A percentile compares a stretch with the other conserved stretches of the same genome.
Evolutionary conservation across 768 basidiomycete genomes (phyloP).

Genomic region (Auricularia heimuer): DNA sequence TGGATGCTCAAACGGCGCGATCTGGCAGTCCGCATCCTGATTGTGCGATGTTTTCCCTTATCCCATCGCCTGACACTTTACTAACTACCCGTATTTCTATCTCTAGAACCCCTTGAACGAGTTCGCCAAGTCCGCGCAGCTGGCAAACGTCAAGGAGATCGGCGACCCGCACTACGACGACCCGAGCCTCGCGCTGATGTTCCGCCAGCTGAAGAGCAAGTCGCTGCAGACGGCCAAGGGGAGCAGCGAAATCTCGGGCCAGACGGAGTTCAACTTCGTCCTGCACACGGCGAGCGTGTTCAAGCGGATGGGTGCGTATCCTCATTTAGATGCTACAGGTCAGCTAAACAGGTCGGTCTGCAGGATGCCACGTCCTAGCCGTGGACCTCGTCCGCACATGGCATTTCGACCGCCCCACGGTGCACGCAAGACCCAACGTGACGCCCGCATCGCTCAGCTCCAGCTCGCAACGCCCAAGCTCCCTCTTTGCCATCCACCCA

Average conservation of each 20-base stretch:
- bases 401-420: slow-evolving; percentile 79
- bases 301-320: slow-evolving; percentile 76
- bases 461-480: slow-evolving; percentile 13
- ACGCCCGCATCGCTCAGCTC: background rate
- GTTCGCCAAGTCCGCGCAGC: slow-evolving; percentile 47
- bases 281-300: slow-evolving; percentile 90
- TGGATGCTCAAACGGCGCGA: slow-evolving; percentile 87
- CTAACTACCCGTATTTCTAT: background rate
- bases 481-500: slow-evolving; percentile 40
- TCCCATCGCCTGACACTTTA: background rate
- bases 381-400: slow-evolving; percentile 83
- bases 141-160: slow-evolving; percentile 45
- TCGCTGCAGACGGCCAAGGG: slow-evolving; percentile 91
- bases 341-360: background rate
- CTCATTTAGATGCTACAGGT: background rate
- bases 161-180: slow-evolving; percentile 89
- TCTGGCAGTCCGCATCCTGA: slow-evolving; percentile 77
- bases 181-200: slow-evolving; percentile 82
- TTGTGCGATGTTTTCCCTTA: slow-evolving; percentile 43
- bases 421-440: slow-evolving; percentile 7
- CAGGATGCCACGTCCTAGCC: slow-evolving; percentile 90
- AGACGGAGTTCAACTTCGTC: slow-evolving; percentile 90
- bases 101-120: slow-evolving; percentile 67
- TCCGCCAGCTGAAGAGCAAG: slow-evolving; percentile 80
- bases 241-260: slow-evolving; percentile 80